These are phyloP conservation scores for Nepenthes alata DNA, from an alignment of 179 eudicot species.

Conservation along the genomic window DNA sequence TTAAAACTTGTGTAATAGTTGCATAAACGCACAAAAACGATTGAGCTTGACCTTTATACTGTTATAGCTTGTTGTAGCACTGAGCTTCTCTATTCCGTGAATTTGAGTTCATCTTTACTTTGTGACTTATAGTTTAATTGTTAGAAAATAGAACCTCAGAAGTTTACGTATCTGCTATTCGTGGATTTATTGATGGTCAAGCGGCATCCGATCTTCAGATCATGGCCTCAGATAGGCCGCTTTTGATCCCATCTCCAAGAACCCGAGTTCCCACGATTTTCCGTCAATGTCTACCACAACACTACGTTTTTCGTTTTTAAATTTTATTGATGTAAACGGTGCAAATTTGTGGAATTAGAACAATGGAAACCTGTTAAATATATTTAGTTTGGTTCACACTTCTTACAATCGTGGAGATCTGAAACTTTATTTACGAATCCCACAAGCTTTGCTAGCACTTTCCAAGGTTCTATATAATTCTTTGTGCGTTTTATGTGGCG, in stretches of 20 bases:
- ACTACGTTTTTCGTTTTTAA: background rate
- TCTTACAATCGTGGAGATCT: too few relatives aligned
- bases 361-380: too few relatives aligned
- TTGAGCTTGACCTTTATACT: background rate
- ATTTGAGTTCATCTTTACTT: constrained; percentile 11
- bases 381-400: too few relatives aligned
- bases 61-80: background rate
- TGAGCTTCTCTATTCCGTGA: background rate
- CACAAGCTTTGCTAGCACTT: too few relatives aligned
- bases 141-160: constrained; percentile 19
- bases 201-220: constrained; percentile 29
- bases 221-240: constrained; percentile 35
- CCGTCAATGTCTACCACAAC: constrained; percentile 6
- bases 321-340: background rate
- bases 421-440: too few relatives aligned
- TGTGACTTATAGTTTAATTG: constrained; percentile 8
- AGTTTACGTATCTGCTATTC: constrained; percentile 9
- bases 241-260: constrained; percentile 41
- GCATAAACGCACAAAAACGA: background rate
- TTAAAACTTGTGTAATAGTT: too few relatives aligned
- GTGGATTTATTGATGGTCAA: constrained; percentile 21
- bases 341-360: too few relatives aligned
- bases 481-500: too few relatives aligned
- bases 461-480: too few relatives aligned
- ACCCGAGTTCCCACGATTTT: constrained; percentile 24